A percentile compares a stretch with the other conserved stretches of the same genome.
phyloP scores from a whole-genome alignment of 2,329 filamentous ascomycete species.

The Neodidymelliopsis sp. region DNA sequence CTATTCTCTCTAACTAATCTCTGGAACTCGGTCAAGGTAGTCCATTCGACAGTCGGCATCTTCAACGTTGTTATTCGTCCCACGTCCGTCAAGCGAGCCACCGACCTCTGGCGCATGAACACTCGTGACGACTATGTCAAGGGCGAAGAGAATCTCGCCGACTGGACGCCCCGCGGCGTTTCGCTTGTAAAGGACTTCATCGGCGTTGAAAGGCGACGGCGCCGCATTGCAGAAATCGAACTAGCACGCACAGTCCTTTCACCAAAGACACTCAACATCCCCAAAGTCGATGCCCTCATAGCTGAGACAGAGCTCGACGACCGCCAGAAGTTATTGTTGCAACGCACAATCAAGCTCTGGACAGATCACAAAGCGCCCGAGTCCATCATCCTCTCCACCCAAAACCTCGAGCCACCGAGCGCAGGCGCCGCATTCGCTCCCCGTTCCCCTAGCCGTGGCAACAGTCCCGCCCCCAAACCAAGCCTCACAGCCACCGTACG shows the following conservation, averaged over 20 bases:
- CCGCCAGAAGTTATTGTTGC: conserved; percentile 52
- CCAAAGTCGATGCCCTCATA: conserved; percentile 21
- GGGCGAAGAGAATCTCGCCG: conserved; percentile 84
- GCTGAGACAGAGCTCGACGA: conserved; percentile 32
- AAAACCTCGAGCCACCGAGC: conserved; percentile 71
- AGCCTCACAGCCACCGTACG: conserved; percentile 79
- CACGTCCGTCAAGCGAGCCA: conserved; percentile 86
- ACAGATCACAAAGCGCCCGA: conserved; percentile 53
- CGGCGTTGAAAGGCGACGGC: conserved; percentile 73
- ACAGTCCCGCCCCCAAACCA: conserved; percentile 54
- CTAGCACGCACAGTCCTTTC: conserved; percentile 72
- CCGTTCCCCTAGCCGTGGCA: conserved; percentile 47
- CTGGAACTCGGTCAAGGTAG: conserved; percentile 83
- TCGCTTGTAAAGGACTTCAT: conserved; percentile 92
- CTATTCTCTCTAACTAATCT: conserved; percentile 83
- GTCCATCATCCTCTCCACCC: conserved; percentile 56
- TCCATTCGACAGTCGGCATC: conserved; percentile 84
- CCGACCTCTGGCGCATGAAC: conserved; percentile 95
- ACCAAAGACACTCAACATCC: conserved; percentile 53
- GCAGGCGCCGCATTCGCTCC: conserved; percentile 62
- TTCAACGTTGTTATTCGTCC: conserved; percentile 89
- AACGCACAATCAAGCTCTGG: conserved; percentile 71
- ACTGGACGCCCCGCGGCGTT: conserved; percentile 89
- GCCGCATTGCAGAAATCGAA: conserved; percentile 80
- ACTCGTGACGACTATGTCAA: conserved; percentile 96